Evolutionary conservation across 768 basidiomycete genomes (phyloP), one percentile per base, ranked within the genome.

Genomic region (Tylopilus vinaceipallidus): DNA sequence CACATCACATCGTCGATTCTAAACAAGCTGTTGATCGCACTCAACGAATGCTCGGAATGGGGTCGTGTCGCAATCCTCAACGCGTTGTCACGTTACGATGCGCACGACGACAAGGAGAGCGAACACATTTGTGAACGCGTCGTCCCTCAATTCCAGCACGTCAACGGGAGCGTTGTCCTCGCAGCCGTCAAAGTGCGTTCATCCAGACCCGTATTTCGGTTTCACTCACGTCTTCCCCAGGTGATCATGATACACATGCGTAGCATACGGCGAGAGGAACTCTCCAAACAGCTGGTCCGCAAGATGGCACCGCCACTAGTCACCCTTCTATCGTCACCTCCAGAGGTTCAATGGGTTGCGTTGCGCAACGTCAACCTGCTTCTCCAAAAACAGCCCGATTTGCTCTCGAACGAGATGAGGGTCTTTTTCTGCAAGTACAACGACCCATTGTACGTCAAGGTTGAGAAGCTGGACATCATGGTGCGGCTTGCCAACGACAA

Each of bases 381-480:
- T 23, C 82, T 99, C 2, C 95, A 99, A 70, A 95, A 95, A 63
- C 85, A 92, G 4, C 72, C 91, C 2, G 93, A 94, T 54, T 77
- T 97, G 51, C 80, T 99, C 9, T 82, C 87, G 7, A 97, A 90
- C 69, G 95, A 99, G 69, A 95, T 99, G 91, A 81, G 95, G 38
- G 97, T 99, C 17, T 99, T 99, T 69, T 99, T 98, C 77, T 98
- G 95, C 83, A 99, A 99, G 70, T 98, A 99, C 73, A 98, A 98
- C 63, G 95, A 99, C 63, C 95, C 95, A 6, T 73, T 95, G n/a
- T 99, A 98, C 62, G 95, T 98, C 67, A 99, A 99, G 70, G 82
- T 98, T 45, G 97, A 98, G 70, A 98, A 99, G 70, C 73, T 99
- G 57, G 97, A 98, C 59, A 97, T 98, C 65, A 99, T 99, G 97